Evolutionary conservation across 169 alveolate genomes (phyloP).

Genomic region (Eimeria acervulina): DNA sequence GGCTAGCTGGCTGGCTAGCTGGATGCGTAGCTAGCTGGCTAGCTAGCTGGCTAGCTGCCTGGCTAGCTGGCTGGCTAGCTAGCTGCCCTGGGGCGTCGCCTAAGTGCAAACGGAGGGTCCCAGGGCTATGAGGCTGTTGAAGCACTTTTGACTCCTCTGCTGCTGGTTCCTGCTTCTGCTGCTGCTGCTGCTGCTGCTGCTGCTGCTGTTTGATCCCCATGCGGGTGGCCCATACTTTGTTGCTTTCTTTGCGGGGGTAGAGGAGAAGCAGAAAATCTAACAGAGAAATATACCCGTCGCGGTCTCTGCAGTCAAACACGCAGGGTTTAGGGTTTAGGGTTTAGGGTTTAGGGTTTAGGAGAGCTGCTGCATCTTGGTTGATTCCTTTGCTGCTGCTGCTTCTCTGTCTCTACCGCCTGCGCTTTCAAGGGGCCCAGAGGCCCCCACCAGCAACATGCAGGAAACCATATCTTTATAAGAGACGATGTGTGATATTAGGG

Average conservation of each 20-base stretch:
- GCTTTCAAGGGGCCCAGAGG: too few relatives aligned
- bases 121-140: not conserved
- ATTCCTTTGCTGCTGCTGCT: not conserved
- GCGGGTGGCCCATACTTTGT: not conserved
- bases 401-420: too few relatives aligned
- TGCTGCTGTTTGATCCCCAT: not conserved
- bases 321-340: not conserved
- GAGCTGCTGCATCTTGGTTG: not conserved
- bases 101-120: not conserved
- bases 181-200: slow-evolving; percentile 68
- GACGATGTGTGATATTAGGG: too few relatives aligned
- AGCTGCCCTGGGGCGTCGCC: not conserved
- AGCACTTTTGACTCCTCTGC: not conserved
- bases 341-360: not conserved
- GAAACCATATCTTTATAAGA: too few relatives aligned
- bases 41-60: not conserved
- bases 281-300: slow-evolving; percentile 3
- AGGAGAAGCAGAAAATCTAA: not conserved
- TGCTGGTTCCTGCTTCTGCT: slow-evolving; percentile 26
- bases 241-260: not conserved
- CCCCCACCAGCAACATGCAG: too few relatives aligned
- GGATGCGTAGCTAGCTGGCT: not conserved
- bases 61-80: not conserved
- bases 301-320: slow-evolving; percentile 1
- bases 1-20: not conserved